Conservation (phyloP, 164 flowering plant species). For the Vitis rotundifolia region DNA sequence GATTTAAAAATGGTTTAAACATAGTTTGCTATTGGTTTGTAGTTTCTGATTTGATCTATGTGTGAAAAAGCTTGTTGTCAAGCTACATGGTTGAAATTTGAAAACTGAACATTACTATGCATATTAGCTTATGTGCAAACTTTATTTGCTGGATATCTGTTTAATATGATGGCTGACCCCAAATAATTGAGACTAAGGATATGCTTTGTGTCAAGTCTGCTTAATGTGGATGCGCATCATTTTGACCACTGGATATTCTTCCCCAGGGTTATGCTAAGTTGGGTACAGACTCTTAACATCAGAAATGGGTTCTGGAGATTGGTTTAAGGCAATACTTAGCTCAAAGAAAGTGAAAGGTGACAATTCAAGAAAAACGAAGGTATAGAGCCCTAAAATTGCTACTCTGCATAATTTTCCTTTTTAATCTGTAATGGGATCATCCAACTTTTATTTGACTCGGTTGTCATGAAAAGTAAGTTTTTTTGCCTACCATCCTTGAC, state of each 20-base stretch:
- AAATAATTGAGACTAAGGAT: no score
- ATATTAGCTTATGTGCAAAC: no score
- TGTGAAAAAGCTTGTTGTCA: no score
- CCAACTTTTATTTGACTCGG: neutral
- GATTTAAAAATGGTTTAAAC: no score
- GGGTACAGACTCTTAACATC: conserved; percentile 2
- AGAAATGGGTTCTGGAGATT: conserved; percentile 79
- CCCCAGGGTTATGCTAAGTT: conserved; percentile 29
- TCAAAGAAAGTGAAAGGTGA: conserved; percentile 59
- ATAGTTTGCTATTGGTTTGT: no score
- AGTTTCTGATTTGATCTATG: no score
- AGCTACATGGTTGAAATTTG: no score
- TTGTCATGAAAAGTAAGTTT: no score
- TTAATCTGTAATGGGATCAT: neutral
- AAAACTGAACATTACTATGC: no score
- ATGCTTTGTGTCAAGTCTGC: neutral
- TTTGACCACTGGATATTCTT: neutral
- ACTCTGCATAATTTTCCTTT: conserved; percentile 6
- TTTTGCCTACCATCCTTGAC: no score
- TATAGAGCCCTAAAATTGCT: conserved; percentile 12
- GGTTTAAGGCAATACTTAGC: conserved; percentile 72
- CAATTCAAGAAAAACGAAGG: conserved; percentile 49
- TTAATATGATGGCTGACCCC: no score
- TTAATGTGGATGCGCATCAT: neutral
- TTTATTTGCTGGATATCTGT: no score